phyloP scores from a whole-genome alignment of 768 basidiomycete genomes.

The Cantharellus anzutake region DNA sequence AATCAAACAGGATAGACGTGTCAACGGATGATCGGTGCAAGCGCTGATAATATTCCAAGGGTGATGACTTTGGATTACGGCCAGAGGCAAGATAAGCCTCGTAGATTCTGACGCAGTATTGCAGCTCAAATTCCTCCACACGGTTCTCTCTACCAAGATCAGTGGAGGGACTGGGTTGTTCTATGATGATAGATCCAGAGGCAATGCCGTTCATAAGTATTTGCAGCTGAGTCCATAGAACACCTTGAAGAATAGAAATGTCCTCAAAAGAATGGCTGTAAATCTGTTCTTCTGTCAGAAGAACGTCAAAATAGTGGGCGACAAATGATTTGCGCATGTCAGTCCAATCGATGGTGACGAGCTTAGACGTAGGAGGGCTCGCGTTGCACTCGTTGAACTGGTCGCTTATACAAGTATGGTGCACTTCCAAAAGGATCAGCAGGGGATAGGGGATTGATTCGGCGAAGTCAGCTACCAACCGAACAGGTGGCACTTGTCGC shows the following conservation, averaged over 20 bases:
- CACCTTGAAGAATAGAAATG: constrained; percentile 35
- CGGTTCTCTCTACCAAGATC: constrained; percentile 17
- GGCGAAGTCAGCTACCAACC: not conserved
- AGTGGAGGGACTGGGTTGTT: constrained; percentile 14
- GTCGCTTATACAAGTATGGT: too few relatives aligned
- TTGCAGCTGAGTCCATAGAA: constrained; percentile 49
- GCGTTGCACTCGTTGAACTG: too few relatives aligned
- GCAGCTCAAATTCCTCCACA: constrained; percentile 41
- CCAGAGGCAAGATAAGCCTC: constrained; percentile 30
- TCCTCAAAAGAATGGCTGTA: constrained; percentile 43
- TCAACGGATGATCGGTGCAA: constrained; percentile 1
- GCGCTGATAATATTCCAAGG: constrained; percentile 28
- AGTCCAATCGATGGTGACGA: constrained; percentile 33
- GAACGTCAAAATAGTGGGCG: constrained; percentile 28
- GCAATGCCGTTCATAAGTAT: constrained; percentile 47
- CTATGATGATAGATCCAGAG: constrained; percentile 42
- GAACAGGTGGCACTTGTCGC: constrained; percentile 39
- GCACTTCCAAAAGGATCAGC: too few relatives aligned
- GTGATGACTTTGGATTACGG: constrained; percentile 24
- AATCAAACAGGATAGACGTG: constrained; percentile 43
- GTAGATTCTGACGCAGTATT: constrained; percentile 30
- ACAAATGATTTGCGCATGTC: constrained; percentile 38
- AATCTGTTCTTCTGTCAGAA: constrained; percentile 28
- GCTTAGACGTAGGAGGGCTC: too few relatives aligned
- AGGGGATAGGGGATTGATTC: too few relatives aligned